These are phyloP conservation scores for Phytophthora foliorum DNA, from an alignment of 352 stramenopile genomes.

Conservation along the genomic window DNA sequence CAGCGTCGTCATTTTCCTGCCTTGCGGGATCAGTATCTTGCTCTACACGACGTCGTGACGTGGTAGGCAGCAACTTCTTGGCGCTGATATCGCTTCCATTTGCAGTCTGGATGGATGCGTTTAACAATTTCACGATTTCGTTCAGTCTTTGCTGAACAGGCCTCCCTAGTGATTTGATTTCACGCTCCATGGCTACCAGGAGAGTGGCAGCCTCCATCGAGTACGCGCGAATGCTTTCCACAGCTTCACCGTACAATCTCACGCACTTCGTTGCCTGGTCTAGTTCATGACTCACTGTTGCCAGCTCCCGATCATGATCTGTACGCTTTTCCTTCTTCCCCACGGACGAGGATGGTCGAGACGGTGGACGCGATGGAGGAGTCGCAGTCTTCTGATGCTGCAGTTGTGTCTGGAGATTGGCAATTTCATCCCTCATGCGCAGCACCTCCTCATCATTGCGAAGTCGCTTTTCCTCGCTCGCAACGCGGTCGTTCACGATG, in stretches of 20 bases:
- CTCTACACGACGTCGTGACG: slow-evolving; percentile 2
- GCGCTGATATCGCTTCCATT: slow-evolving; percentile 50
- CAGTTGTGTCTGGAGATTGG: slow-evolving; percentile 73
- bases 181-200: slow-evolving; percentile 80
- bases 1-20: slow-evolving; percentile 5
- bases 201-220: slow-evolving; percentile 76
- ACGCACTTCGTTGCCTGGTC: slow-evolving; percentile 51
- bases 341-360: slow-evolving; percentile 19
- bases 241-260: slow-evolving; percentile 48
- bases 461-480: slow-evolving; percentile 59
- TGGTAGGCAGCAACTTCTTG: slow-evolving; percentile 34
- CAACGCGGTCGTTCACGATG: slow-evolving; percentile 94
- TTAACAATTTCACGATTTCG: slow-evolving; percentile 84
- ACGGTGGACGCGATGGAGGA: slow-evolving; percentile 24
- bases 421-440: slow-evolving; percentile 86
- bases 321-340: slow-evolving; percentile 12
- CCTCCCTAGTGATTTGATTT: slow-evolving; percentile 76
- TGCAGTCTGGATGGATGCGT: slow-evolving; percentile 69
- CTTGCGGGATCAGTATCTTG: slow-evolving; percentile 24
- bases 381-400: slow-evolving; percentile 51
- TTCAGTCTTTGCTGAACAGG: slow-evolving; percentile 84
- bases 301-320: slow-evolving; percentile 23
- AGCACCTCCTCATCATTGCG: slow-evolving; percentile 65
- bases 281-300: slow-evolving; percentile 39
- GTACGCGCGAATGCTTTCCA: slow-evolving; percentile 66